Evolutionary conservation across 2,329 filamentous ascomycete species (phyloP), one percentile per base, ranked within the genome.

Genomic region (Cladosporium sp.): DNA sequence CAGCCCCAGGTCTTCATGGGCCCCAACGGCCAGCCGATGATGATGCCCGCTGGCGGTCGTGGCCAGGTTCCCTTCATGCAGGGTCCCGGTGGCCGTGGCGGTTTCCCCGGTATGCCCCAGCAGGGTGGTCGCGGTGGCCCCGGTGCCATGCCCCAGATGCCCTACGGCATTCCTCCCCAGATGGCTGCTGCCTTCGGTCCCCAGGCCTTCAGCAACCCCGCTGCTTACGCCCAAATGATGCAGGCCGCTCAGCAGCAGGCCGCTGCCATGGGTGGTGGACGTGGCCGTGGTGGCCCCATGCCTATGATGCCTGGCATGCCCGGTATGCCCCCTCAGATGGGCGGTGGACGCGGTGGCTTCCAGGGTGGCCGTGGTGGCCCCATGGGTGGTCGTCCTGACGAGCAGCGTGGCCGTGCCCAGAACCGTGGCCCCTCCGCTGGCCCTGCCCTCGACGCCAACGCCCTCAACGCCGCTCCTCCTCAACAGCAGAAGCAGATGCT

Each of bases 401-500:
- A 71, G 67, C 71, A 73, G 63, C 74, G 72, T 56, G 70, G 70
- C 58, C 69, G 68, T 61, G 70, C 69, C 42, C 65, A 64, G 37
- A 70, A 76, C 64, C 74, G 72, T 62, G 59, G 62, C 50, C 60
- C 61, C 20, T 62, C 63, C 49, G 40, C 52, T 28, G 51, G 49
- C 35, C 42, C 44, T 34, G 63, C 57, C 40, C 68, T 83, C 62
- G 81, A 78, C 68, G 68, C 83, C 62, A 71, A 74, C 64, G 74
- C 76, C 62, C 77, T 87, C 61, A 75, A 75, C 62, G 68, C 77
- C 57, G 77, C 80, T 63, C 78, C 83, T 35, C 83, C 88, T 37
- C 81, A 83, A 49, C 90, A 96, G 79, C 94, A 97, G 83, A 99
- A 99, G 86, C 94, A 99, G 83, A 90, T 97, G 77, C 86, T 99